Base-by-base conservation (phyloP, 1,284 basidiomycete genomes). In the Naganishia sp. region DNA sequence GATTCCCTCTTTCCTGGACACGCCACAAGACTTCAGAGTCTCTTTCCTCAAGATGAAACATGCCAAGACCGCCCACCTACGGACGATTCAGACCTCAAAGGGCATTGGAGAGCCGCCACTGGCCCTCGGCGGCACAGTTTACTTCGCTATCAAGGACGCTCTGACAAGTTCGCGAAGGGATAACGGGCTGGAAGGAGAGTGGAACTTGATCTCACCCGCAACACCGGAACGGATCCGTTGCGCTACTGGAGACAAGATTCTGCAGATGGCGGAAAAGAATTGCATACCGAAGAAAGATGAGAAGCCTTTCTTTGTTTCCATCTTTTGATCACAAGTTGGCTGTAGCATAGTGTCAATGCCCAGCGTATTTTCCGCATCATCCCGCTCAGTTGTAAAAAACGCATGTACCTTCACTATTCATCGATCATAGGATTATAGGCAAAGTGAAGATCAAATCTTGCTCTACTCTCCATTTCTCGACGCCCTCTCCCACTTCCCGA, bases 1-100 rank as follows among this genome's bases (percentile, higher is more conserved):
- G 72, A 78, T 79, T 50, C 78, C 78, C 0, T 75, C 74, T 0
- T 77, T 78, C 67, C 65, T 72, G 33, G 77, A 80, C 64, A 77
- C 76, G 11, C 78, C 78, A 2, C 72, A 72, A 56, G 72, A 75
- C 31, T 73, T 79, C 70, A 70, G 75, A 31, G 72, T 79, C 43
- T 72, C 73, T 44, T 75, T 79, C 60, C 66, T 79, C 33, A 74
- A 75, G 45, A 72, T 72, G 42, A 68, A 67, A 43, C 72, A 73
- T 21, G 50, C 48, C 18, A 68, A 68, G 46, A 68, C 63, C 9
- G 63, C 63, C n/a, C 67, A 68, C 28, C 48, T 68, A 11, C 52
- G 57, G 31, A 68, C 67, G 42, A 68, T 68, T 31, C 67, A 68
- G 23, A 60, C 63, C 25, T 68, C 67, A 25, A 68, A 68, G 49